phyloP scores from a whole-genome alignment of 306 rosid genomes.

The Rosa rugosa region DNA sequence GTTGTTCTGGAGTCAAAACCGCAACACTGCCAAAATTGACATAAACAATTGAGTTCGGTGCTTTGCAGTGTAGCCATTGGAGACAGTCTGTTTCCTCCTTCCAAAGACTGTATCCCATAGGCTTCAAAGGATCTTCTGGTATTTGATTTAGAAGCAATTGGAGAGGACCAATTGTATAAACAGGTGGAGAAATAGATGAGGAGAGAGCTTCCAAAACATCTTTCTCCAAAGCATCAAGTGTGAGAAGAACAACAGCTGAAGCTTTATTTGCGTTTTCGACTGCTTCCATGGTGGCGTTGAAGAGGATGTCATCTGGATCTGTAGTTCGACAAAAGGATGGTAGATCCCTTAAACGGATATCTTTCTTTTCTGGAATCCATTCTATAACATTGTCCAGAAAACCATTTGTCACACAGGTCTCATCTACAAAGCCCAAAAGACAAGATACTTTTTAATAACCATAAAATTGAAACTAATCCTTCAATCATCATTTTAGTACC shows the following conservation, averaged over 20 bases:
- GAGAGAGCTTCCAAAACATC: not conserved
- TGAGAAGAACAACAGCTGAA: not conserved
- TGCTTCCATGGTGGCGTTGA: not conserved
- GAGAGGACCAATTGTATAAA: not conserved
- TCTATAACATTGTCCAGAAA: not conserved
- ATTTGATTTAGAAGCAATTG: not conserved
- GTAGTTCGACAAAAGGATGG: not conserved
- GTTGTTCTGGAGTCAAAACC: not conserved
- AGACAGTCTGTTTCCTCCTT: not conserved
- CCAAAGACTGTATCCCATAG: not conserved
- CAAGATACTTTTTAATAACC: not conserved
- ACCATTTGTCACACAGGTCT: not conserved
- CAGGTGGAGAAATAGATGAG: not conserved
- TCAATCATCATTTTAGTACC: not conserved
- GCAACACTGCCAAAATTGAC: not conserved
- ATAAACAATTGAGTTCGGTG: not conserved
- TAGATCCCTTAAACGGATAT: not conserved
- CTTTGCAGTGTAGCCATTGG: not conserved
- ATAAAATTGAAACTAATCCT: not conserved
- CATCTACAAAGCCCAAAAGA: not conserved
- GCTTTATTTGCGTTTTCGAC: not conserved
- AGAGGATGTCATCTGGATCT: not conserved
- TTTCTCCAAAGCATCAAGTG: not conserved
- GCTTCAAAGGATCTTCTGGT: not conserved
- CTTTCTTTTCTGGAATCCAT: not conserved